Conservation (phyloP, 352 stramenopile species). For the Phytopythium kandeliae region DNA sequence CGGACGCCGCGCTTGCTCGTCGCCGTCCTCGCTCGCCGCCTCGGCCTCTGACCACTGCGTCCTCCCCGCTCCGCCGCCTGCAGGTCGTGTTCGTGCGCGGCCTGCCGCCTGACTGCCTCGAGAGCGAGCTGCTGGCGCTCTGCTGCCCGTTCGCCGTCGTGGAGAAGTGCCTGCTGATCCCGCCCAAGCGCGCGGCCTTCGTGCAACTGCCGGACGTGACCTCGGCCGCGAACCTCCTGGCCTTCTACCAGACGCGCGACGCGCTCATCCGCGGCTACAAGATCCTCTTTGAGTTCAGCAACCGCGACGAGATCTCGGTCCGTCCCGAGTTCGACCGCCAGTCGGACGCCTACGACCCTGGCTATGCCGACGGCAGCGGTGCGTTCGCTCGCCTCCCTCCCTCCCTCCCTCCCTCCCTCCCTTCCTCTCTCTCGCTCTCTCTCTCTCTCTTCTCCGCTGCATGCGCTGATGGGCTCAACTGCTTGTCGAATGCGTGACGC, state of each 20-base stretch:
- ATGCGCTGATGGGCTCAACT: too few relatives aligned
- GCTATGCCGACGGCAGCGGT: constrained; percentile 8
- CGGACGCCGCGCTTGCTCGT: too few relatives aligned
- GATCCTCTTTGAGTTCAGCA: constrained; percentile 75
- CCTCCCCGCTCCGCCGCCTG: background rate
- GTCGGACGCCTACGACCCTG: constrained; percentile 8
- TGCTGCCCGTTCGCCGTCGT: constrained; percentile 79
- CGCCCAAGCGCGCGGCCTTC: constrained; percentile 72
- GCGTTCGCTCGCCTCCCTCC: too few relatives aligned
- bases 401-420: too few relatives aligned
- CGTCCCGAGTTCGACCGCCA: constrained; percentile 19
- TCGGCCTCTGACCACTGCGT: too few relatives aligned
- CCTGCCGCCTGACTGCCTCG: constrained; percentile 67
- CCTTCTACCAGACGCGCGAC: constrained; percentile 74
- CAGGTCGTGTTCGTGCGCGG: constrained; percentile 81
- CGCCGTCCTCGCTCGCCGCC: constrained; percentile 11
- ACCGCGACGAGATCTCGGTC: constrained; percentile 53
- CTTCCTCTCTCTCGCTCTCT: too few relatives aligned
- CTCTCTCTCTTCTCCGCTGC: background rate
- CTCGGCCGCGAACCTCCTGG: constrained; percentile 63
- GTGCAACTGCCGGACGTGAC: constrained; percentile 67
- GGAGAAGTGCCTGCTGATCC: constrained; percentile 72
- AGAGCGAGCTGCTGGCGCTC: constrained; percentile 77
- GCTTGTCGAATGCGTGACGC: background rate
- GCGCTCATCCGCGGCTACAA: constrained; percentile 74